phyloP scores from a whole-genome alignment of 495 filamentous ascomycete genomes.

The Podospora fimiseda region DNA sequence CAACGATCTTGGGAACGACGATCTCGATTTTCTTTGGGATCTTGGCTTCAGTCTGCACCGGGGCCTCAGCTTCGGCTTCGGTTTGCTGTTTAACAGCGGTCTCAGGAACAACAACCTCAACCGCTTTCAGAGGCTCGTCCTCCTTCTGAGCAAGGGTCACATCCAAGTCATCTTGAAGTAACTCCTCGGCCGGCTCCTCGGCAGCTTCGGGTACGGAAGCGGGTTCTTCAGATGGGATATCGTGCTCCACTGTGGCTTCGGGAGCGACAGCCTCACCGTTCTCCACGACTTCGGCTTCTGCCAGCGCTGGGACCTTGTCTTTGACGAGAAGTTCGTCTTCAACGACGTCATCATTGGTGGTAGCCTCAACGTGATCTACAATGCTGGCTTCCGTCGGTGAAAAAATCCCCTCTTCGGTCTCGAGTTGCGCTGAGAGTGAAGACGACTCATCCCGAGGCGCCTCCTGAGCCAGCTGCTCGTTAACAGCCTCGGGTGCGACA shows the following conservation, averaged over 20 bases:
- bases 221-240: no score
- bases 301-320: not conserved
- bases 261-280: not conserved
- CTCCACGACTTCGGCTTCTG: not conserved
- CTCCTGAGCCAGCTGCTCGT: not conserved
- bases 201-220: no score
- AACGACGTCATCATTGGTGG: not conserved
- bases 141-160: not conserved
- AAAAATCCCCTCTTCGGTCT: not conserved
- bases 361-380: not conserved
- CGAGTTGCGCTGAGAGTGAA: not conserved
- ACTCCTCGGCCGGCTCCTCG: not conserved
- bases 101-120: not conserved
- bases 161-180: not conserved
- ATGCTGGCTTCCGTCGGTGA: not conserved
- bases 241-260: no score
- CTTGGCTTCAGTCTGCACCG: not conserved
- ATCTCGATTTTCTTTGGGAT: not conserved
- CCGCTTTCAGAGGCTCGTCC: not conserved
- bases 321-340: no score
- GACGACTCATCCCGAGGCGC: not conserved
- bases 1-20: not conserved
- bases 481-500: not conserved
- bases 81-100: not conserved
- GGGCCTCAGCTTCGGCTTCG: not conserved